These are phyloP conservation scores for Camptophora hylomeconis DNA, from an alignment of 2,329 filamentous ascomycete genomes.

Conservation along the genomic window DNA sequence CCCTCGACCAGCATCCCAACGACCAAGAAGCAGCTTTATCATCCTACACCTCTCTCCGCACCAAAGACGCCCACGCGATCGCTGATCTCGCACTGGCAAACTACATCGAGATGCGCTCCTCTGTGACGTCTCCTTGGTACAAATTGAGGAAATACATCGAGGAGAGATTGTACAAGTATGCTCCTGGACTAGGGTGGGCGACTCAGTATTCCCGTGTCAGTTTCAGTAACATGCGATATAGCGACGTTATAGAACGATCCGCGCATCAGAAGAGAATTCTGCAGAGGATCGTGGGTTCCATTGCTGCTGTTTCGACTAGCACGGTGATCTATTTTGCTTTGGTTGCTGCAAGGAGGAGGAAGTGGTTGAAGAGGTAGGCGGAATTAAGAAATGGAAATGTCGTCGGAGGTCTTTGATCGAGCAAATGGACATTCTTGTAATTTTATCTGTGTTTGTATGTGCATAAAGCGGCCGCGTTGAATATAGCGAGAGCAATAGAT, in stretches of 20 bases:
- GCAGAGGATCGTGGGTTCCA: too few species aligned
- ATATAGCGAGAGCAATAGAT: too few species aligned
- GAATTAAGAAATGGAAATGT: too few species aligned
- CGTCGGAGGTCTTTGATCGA: too few species aligned
- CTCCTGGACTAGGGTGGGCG: conserved; percentile 71
- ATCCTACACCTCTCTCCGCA: conserved; percentile 62
- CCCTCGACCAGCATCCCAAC: conserved; percentile 45
- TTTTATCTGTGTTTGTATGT: too few species aligned
- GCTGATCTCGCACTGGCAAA: conserved; percentile 85
- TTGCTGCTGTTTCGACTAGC: too few species aligned
- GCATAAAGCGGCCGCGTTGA: too few species aligned
- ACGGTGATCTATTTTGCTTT: too few species aligned
- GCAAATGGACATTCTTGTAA: too few species aligned
- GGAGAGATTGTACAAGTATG: conserved; percentile 62
- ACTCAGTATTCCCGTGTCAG: conserved; percentile 89
- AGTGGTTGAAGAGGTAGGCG: too few species aligned
- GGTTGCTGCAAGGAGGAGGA: too few species aligned
- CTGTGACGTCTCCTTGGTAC: conserved; percentile 67
- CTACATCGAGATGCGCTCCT: conserved; percentile 84
- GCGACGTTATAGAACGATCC: conserved; percentile 60
- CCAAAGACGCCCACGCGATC: conserved; percentile 73
- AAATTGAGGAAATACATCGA: conserved; percentile 73
- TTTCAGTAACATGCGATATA: conserved; percentile 87
- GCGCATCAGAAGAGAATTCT: conserved; percentile 55
- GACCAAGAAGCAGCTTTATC: conserved; percentile 41